Conservation (phyloP, 805 yeast genomes). For the Brettanomyces custersianus region DNA sequence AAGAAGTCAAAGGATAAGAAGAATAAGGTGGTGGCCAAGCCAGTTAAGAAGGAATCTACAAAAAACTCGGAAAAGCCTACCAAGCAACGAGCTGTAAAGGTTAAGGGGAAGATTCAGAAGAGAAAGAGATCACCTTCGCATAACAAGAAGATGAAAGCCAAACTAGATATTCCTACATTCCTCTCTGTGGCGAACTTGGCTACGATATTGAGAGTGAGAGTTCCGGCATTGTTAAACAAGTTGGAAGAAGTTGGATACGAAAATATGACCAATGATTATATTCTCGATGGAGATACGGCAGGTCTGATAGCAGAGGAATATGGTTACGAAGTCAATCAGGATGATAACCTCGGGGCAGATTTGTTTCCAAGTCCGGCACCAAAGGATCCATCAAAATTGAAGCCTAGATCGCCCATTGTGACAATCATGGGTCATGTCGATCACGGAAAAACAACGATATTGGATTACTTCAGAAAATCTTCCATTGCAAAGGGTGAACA, state of each 20-base stretch:
- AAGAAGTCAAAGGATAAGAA: background rate
- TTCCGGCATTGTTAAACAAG: conserved; percentile 47
- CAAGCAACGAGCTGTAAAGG: background rate
- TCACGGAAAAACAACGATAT: conserved; percentile 93
- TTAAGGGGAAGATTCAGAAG: background rate
- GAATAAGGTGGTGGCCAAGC: too few relatives aligned
- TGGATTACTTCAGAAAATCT: conserved; percentile 79
- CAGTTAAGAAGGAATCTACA: background rate
- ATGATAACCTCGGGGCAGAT: conserved; percentile 51
- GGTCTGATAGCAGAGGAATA: conserved; percentile 82
- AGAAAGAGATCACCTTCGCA: background rate
- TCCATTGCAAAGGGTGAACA: conserved; percentile 76
- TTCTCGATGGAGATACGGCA: conserved; percentile 81
- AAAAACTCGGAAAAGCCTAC: background rate
- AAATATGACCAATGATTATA: conserved; percentile 60
- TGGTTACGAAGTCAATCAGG: conserved; percentile 55
- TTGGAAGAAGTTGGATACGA: conserved; percentile 69
- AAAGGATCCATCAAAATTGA: conserved; percentile 34
- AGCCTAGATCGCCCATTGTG: conserved; percentile 83
- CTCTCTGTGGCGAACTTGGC: conserved; percentile 75
- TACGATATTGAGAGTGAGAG: conserved; percentile 55
- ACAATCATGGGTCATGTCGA: conserved; percentile 99
- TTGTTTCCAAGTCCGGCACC: conserved; percentile 52
- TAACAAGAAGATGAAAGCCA: conserved; percentile 10
- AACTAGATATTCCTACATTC: conserved; percentile 57